These are phyloP conservation scores for Mortierella antarctica DNA, from an alignment of 192 early-diverging fungal genomes.

Conservation along the genomic window DNA sequence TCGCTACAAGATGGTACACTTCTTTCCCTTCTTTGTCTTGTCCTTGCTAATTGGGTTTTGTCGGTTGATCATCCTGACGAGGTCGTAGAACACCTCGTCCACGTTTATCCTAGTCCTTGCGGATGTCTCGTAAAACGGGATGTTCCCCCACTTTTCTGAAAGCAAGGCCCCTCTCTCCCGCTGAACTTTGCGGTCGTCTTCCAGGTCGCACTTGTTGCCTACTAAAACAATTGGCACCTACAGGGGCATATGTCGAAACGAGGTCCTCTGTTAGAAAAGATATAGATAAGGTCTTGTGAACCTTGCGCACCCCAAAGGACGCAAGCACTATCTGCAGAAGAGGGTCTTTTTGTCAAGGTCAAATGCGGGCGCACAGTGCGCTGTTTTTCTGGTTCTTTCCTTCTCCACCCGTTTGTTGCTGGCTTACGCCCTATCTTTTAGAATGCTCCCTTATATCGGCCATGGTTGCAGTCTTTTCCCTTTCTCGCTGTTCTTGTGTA, in stretches of 20 bases:
- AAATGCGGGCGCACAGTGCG: no score
- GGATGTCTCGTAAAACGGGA: conserved; percentile 87
- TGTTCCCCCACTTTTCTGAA: conserved; percentile 73
- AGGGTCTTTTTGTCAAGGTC: no score
- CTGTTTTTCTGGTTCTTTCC: no score
- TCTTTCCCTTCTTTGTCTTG: conserved; percentile 56
- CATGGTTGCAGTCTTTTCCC: no score
- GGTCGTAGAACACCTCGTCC: conserved; percentile 92
- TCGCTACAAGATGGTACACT: conserved; percentile 48
- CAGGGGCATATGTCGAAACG: neutral
- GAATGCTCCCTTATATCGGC: neutral
- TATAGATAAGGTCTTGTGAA: neutral
- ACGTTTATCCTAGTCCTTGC: conserved; percentile 90
- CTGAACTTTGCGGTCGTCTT: conserved; percentile 72
- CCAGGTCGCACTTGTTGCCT: conserved; percentile 94
- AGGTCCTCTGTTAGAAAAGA: neutral
- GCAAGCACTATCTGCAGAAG: no score
- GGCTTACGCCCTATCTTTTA: no score
- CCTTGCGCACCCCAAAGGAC: no score
- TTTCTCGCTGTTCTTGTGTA: no score
- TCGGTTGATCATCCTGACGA: conserved; percentile 90
- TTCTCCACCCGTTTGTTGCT: no score
- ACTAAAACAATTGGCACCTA: conserved; percentile 90
- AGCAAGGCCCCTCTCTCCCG: conserved; percentile 74
- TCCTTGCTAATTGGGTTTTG: conserved; percentile 77